Evolutionary conservation across 2,329 filamentous ascomycete genomes (phyloP), one percentile per base, ranked within the genome.

Genomic region (Aspergillus sp.): DNA sequence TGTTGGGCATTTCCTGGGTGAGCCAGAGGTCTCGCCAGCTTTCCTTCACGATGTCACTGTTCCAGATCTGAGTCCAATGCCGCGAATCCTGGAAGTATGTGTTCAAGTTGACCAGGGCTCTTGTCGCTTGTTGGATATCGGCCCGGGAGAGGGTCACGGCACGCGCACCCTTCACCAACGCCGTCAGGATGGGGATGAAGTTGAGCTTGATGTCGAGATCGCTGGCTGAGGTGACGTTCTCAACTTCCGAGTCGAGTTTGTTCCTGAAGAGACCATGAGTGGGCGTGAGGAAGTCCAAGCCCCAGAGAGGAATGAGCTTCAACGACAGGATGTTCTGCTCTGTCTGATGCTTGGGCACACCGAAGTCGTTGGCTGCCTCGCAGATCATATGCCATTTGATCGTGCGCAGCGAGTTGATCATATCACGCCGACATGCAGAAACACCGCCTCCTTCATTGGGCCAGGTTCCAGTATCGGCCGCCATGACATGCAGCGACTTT

Each of bases 361-460:
- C 79, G 54, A 76, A 82, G 53, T 82, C 79, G 58, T 80, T 81
- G 8, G 79, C 79, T 5, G 77, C 77, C 65, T 82, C 79, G 45
- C 77, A 78, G 41, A 82, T 67, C 58, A 81, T 79, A 58, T 82
- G 79, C 69, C 79, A 80, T 51, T 78, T 76, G 56, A 82, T 79
- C 0, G 77, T 80, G 41, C 71, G 70, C 55, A 80, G 75, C 13
- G 76, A 77, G 58, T 82, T 80, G 62, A 82, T 78, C 62, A 82
- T 72, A 60, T 82, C 79, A 41, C 79, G 73, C 38, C 79, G 71
- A 65, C 79, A 82, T 51, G 79, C 79, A 35, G 79, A 81, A 13
- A 82, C 79, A 58, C 79, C 79, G 52, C 79, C 79, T 32, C 78
- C 78, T 53, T 77, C 76, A 52, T 79, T 76, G 2, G 77, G 77